Evolutionary conservation across 2,329 filamentous ascomycete genomes (phyloP), one percentile per base, ranked within the genome.

Genomic region (Colletotrichum liriopes): DNA sequence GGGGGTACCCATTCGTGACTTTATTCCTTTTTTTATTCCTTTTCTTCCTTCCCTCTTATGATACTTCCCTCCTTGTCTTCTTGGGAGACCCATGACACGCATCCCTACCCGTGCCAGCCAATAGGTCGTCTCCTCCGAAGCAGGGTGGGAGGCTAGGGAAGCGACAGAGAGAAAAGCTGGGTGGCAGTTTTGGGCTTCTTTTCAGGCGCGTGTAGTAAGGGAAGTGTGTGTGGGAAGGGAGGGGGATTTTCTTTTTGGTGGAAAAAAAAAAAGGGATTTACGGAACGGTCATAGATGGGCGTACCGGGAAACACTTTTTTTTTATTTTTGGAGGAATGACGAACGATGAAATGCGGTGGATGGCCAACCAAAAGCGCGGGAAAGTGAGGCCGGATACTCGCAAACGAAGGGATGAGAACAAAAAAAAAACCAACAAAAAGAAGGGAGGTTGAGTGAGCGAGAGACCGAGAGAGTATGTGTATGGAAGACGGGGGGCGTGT

Each of bases 1-100:
- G 45, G 37, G 37, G 72, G 63, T 61, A 65, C 70, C 66, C 37
- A 32, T 58, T 69, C 59, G 61, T 68, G 26, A 49, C 45, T 65
- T 65, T 67, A 75, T 72, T 65, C 70, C 29, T 32, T 32, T 68
- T 67, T 58, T 37, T 64, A 65, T 72, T 67, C 56, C 71, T 52
- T 70, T 74, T 69, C 43, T 59, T 65, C 66, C 66, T 58, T 41
- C 62, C 61, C 63, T 69, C 62, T 45, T 58, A 58, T 11, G 11
- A 4, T n/a, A 23, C 56, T 56, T 47, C 47, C 52, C 39, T 71
- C 35, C 56, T 45, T 59, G 51, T 37, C 32, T 23, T 37, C 29
- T 35, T 12, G 32, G 11, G 51, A 7, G 23, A 51, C 16, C 11
- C 11, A 26, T 51, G 23, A 8, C 47, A 54, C 29, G 20, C 18